phyloP scores from a whole-genome alignment of 2,329 filamentous ascomycete species.

The Penicillium sp. region DNA sequence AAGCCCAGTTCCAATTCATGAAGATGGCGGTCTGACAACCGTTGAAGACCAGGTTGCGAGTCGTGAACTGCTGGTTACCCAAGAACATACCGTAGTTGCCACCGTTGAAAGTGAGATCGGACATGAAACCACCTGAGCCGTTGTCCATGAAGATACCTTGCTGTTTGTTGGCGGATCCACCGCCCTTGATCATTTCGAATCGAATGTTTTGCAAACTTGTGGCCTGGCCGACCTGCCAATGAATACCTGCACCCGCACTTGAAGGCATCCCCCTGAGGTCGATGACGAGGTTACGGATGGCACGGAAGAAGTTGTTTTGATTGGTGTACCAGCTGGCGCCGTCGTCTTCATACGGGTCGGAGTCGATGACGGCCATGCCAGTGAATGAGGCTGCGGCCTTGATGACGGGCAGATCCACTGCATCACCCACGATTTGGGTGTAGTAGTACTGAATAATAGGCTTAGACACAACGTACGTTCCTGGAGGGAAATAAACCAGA shows the following conservation, averaged over 20 bases:
- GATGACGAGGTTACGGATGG: slow-evolving; percentile 75
- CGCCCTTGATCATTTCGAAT: slow-evolving; percentile 69
- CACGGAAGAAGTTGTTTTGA: slow-evolving; percentile 77
- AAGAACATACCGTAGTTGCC: slow-evolving; percentile 72
- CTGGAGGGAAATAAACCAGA: slow-evolving; percentile 84
- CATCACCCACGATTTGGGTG: slow-evolving; percentile 85
- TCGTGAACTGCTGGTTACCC: slow-evolving; percentile 83
- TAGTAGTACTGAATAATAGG: slow-evolving; percentile 86
- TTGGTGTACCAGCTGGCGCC: slow-evolving; percentile 73
- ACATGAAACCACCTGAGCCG: slow-evolving; percentile 77
- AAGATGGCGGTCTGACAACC: slow-evolving; percentile 75
- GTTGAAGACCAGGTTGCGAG: slow-evolving; percentile 75
- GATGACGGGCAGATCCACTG: slow-evolving; percentile 63
- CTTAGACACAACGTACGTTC: slow-evolving; percentile 73
- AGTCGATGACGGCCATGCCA: slow-evolving; percentile 84
- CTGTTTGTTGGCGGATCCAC: slow-evolving; percentile 59
- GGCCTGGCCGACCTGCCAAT: slow-evolving; percentile 82
- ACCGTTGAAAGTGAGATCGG: slow-evolving; percentile 75
- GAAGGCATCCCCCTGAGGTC: slow-evolving; percentile 63
- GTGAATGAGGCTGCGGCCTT: slow-evolving; percentile 66
- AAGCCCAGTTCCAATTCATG: slow-evolving; percentile 91
- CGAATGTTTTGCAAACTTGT: slow-evolving; percentile 74
- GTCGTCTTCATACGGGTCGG: slow-evolving; percentile 69
- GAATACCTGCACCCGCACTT: slow-evolving; percentile 62
- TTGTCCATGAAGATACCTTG: slow-evolving; percentile 81